Base-by-base conservation (phyloP, 805 yeast genomes). In the Yamadazyma paraphyllophila region DNA sequence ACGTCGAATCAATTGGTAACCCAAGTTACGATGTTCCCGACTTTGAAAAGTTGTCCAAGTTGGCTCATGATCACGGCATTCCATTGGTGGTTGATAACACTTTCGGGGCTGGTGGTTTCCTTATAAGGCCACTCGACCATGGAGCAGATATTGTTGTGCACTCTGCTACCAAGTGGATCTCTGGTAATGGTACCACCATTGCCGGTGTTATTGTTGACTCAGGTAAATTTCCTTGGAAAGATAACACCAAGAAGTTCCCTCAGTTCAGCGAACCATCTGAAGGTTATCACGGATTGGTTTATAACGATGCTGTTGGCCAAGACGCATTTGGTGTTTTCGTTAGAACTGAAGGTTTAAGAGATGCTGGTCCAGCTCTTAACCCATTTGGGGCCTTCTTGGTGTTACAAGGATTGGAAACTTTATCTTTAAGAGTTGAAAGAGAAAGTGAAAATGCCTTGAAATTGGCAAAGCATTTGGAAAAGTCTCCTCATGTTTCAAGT, bases 151-250 rank as follows among this genome's bases (percentile, higher is more conserved):
- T 91, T 54, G 85, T 92, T 29, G 86, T 86, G 15, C 96, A 91
- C 67, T 90, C 97, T 50, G 96, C 97, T 45, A 91, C 98, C 48
- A 91, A 91, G 68, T 92, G 97, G 97, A 91, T 91, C 55, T 96
- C 96, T 52, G 98, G 97, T 48, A 97, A 91, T 63, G 97, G 98
- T 62, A 89, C 87, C 46, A 88, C 97, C 36, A 83, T 91, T 66
- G 97, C 86, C 44, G 98, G 98, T 75, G 87, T 84, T 43, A 76
- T 92, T 54, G 77, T 92, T 39, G 97, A 92, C 65, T 81, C 90
- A 31, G 97, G 97, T 55, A 91, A 86, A 41, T 92, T 92, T 77
- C 95, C 92, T 59, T 92, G 96, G 91, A 73, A 78, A 47, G 79
- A 88, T 52, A 79, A 87, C 69, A 92, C 94, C 37, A 82, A 85